A percentile compares a stretch with the other conserved stretches of the same genome.
phyloP scores from a whole-genome alignment of 257 asterid genomes.

The Rhazya stricta region DNA sequence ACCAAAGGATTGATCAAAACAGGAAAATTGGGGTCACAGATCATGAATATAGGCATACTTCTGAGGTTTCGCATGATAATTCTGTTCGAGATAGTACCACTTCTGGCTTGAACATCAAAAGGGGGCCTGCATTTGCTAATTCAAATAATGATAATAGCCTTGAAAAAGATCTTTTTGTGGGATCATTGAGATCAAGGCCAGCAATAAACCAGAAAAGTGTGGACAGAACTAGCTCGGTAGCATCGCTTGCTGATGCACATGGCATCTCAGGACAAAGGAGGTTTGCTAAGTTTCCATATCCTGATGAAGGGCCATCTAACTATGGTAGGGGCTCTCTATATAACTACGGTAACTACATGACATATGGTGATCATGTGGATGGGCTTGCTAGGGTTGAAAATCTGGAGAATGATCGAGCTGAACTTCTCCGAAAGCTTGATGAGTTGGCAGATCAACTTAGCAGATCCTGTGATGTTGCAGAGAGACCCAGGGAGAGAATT shows the following conservation, averaged over 20 bases:
- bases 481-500: constrained; percentile 45
- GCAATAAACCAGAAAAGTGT: constrained; percentile 26
- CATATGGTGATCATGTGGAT: constrained; percentile 42
- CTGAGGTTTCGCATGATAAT: constrained; percentile 25
- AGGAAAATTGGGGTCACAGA: constrained; percentile 31
- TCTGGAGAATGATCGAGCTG: constrained; percentile 67
- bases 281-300: constrained; percentile 34
- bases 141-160: constrained; percentile 25
- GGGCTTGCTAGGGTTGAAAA: constrained; percentile 48
- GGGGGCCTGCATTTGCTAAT: constrained; percentile 33
- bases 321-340: constrained; percentile 41
- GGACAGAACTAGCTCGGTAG: constrained; percentile 28
- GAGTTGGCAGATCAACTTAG: constrained; percentile 70
- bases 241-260: constrained; percentile 26
- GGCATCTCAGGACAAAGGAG: constrained; percentile 37
- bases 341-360: constrained; percentile 39
- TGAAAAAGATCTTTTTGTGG: constrained; percentile 33
- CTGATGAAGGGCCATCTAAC: constrained; percentile 58
- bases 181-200: constrained; percentile 46
- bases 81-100: constrained; percentile 29
- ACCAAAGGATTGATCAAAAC: constrained; percentile 19
- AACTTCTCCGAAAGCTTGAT: constrained; percentile 73
- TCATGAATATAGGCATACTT: constrained; percentile 26
- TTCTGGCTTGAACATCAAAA: constrained; percentile 29
- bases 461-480: constrained; percentile 52